Evolutionary conservation across 768 basidiomycete genomes (phyloP).

Genomic region (Inosperma sp.): DNA sequence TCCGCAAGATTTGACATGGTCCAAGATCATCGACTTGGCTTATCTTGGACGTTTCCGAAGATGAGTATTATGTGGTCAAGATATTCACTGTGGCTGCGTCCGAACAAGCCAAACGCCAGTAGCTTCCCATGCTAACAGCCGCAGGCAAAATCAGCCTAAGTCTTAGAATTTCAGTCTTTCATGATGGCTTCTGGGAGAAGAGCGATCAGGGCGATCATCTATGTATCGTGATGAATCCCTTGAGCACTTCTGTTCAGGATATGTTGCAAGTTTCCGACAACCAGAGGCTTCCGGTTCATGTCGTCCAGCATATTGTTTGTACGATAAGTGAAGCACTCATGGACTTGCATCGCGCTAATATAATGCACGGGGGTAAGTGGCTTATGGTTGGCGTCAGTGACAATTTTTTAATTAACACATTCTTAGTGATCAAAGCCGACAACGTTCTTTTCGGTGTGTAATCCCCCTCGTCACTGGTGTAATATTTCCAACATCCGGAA

Average conservation of each 20-base stretch:
- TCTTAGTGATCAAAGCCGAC: slow-evolving; percentile 9
- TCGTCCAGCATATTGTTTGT: slow-evolving; percentile 11
- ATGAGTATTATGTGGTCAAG: slow-evolving; percentile 12
- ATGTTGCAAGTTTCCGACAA: slow-evolving; percentile 7
- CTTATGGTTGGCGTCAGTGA: neutral
- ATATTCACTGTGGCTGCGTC: slow-evolving; percentile 17
- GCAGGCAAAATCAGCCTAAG: neutral
- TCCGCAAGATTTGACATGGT: slow-evolving; percentile 19
- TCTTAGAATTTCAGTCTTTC: neutral
- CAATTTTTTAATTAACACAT: neutral
- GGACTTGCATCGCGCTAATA: slow-evolving; percentile 9
- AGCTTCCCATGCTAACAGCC: slow-evolving; percentile 13
- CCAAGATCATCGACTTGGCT: slow-evolving; percentile 18
- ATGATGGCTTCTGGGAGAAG: slow-evolving; percentile 16
- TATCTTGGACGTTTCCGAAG: slow-evolving; percentile 5
- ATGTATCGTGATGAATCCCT: slow-evolving; percentile 11
- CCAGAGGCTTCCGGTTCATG: slow-evolving; percentile 13
- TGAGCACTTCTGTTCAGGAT: slow-evolving; percentile 8
- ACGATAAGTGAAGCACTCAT: neutral
- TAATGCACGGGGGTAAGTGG: slow-evolving; percentile 18
- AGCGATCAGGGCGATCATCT: slow-evolving; percentile 14
- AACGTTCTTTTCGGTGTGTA: slow-evolving; percentile 13
- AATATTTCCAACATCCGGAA: no score
- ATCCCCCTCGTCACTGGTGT: no score
- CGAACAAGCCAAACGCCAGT: slow-evolving; percentile 6